Conservation (phyloP, 2,329 filamentous ascomycete species). For the Aspergillus candidus region DNA sequence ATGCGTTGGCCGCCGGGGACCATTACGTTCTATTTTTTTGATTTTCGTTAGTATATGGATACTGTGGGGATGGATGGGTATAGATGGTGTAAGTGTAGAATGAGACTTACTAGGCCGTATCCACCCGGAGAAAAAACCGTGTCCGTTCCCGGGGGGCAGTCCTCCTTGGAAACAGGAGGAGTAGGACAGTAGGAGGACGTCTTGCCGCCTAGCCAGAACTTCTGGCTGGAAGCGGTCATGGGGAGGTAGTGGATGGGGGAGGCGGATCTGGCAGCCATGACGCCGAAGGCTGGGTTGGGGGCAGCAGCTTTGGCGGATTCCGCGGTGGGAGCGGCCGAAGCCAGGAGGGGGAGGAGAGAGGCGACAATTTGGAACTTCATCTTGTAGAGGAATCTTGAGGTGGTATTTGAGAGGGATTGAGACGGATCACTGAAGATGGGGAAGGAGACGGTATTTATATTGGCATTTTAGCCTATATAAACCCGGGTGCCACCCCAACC, state of each 20-base stretch:
- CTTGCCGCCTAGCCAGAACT: slow-evolving; percentile 47
- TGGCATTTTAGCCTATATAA: too few species aligned
- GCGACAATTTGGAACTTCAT: slow-evolving; percentile 3
- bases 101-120: slow-evolving; percentile 27
- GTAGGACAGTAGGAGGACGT: slow-evolving; percentile 48
- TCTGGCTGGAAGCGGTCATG: slow-evolving; percentile 43
- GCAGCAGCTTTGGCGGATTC: background rate
- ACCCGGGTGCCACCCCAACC: too few species aligned
- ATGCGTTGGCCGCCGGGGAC: slow-evolving; percentile 60
- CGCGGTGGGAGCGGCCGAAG: slow-evolving; percentile 1
- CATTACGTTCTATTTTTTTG: slow-evolving; percentile 39
- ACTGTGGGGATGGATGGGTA: background rate
- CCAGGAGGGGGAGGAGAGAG: slow-evolving; percentile 8
- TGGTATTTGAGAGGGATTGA: background rate
- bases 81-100: slow-evolving; percentile 4
- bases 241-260: slow-evolving; percentile 46
- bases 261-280: slow-evolving; percentile 42
- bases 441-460: slow-evolving; percentile 3
- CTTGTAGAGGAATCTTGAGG: background rate
- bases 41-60: slow-evolving; percentile 16
- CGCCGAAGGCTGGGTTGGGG: slow-evolving; percentile 31
- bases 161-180: slow-evolving; percentile 27
- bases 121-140: slow-evolving; percentile 43
- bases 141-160: slow-evolving; percentile 44
- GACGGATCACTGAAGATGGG: background rate